These are phyloP conservation scores for Coprinopsis cinerea DNA, from an alignment of 768 basidiomycete species.

Conservation along the genomic window DNA sequence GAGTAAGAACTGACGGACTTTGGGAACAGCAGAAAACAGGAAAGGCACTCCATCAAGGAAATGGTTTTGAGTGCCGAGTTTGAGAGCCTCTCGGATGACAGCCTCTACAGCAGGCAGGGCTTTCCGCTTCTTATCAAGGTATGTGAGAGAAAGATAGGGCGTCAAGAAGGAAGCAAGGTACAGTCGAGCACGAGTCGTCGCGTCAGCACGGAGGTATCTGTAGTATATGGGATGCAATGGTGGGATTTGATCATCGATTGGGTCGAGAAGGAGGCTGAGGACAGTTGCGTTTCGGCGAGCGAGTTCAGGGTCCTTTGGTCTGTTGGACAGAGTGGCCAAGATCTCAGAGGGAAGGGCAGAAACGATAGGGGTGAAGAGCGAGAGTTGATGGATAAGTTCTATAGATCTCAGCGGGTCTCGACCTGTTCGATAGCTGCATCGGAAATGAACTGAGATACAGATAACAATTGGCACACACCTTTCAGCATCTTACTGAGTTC, in stretches of 20 bases:
- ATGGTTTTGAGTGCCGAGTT: constrained; percentile 73
- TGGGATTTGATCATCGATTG: constrained; percentile 27
- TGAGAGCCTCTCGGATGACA: constrained; percentile 78
- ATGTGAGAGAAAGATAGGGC: constrained; percentile 59
- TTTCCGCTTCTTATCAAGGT: constrained; percentile 61
- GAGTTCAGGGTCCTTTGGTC: constrained; percentile 29
- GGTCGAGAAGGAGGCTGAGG: constrained; percentile 43
- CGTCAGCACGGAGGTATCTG: constrained; percentile 29
- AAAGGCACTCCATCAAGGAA: constrained; percentile 71
- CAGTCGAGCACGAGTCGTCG: constrained; percentile 49
- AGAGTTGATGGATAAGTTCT: constrained; percentile 66
- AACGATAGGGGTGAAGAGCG: constrained; percentile 61
- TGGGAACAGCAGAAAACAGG: constrained; percentile 50
- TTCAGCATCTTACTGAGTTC: constrained; percentile 94
- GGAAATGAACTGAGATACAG: not conserved
- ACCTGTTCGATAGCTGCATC: constrained; percentile 34
- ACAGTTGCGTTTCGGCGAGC: constrained; percentile 56
- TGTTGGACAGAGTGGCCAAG: constrained; percentile 37
- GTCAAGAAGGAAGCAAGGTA: constrained; percentile 75
- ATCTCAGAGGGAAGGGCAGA: constrained; percentile 41
- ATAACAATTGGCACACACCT: constrained; percentile 36
- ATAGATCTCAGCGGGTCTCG: constrained; percentile 70
- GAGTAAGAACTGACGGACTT: constrained; percentile 32
- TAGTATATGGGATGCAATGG: constrained; percentile 44
- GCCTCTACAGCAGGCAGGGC: constrained; percentile 52